Base-by-base conservation (phyloP, 2,329 filamentous ascomycete genomes). In the Zymoseptoria tritici region DNA sequence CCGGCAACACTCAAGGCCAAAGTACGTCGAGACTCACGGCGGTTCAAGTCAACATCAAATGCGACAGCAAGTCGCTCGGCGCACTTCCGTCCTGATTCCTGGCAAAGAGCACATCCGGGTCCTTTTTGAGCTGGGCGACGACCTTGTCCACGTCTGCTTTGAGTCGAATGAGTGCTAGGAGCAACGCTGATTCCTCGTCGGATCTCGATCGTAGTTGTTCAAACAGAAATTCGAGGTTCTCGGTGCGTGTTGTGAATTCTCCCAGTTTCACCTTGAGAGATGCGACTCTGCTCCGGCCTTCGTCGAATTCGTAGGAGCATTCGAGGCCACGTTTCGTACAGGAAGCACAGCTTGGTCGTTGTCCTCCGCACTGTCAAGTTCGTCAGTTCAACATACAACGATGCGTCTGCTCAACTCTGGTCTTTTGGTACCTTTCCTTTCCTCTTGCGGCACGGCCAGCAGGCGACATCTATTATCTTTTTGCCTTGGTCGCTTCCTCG, bases 391-490 rank as follows among this genome's bases (percentile, higher is more conserved):
- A 46, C 13, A n/a, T 46, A 16, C 36, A 46, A 11, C 36, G 13
- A 6, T 4, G 36, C 36, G 36, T 46, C 36, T 46, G 36, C 11
- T n/a, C 13, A n/a, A 46, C 11, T 46, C 36, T 16, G 13, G 16
- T 13, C 9, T 53, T 11, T 16, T 7, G 13, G 9, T 56, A 62
- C 60, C 52, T 63, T 64, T 54, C 57, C 62, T 24, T 66, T 66
- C 13, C 62, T 54, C 51, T 55, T 63, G n/a, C 64, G 61, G 60
- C 64, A 66, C 11, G 62, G 57, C 64, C 64, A 66, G 56, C 64
- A 66, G 21, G 64, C 64, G 36, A 66, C 64, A 42, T 66, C 62
- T 16, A 64, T 58, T 16, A 62, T 59, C 51, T 63, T 66, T 58
- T 61, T 64, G n/a, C 57, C 51, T 26, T 54, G 51, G n/a, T 53